These are phyloP conservation scores for Fragilaria radians DNA, from an alignment of 108 stramenopile species.

Conservation along the genomic window DNA sequence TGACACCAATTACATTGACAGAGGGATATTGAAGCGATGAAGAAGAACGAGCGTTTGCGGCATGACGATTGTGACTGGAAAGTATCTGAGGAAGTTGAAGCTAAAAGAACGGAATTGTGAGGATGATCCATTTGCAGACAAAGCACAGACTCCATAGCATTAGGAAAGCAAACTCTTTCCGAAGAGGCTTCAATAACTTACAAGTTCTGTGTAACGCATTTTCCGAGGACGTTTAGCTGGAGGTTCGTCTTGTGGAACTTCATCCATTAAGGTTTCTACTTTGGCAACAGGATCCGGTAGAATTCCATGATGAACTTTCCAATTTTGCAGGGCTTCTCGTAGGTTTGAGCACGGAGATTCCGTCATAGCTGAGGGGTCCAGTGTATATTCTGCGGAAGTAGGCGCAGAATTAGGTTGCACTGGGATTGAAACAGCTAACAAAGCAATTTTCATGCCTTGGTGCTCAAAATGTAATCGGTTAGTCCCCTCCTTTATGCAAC, in stretches of 20 bases:
- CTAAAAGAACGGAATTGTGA: not conserved
- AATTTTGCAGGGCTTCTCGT: no score
- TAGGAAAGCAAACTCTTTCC: not conserved
- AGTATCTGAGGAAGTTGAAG: no score
- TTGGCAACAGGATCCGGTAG: not conserved
- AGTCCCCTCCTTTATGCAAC: not conserved
- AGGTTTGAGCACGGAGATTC: not conserved
- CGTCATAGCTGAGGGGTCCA: not conserved
- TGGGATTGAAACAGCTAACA: not conserved
- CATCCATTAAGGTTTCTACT: not conserved
- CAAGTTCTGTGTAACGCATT: not conserved
- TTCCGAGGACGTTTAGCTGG: no score
- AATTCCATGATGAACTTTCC: no score
- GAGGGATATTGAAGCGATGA: slow-evolving; percentile 1
- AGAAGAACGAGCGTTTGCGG: not conserved
- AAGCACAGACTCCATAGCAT: not conserved
- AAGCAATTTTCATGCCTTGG: not conserved
- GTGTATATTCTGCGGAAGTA: not conserved
- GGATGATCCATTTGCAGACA: not conserved
- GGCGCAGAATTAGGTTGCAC: not conserved
- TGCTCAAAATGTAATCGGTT: not conserved
- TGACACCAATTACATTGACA: slow-evolving; percentile 47
- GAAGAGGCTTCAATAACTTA: no score
- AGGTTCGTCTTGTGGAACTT: not conserved
- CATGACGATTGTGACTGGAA: not conserved